Percentiles rank a stretch among this genome's conserved stretches.
Evolutionary conservation across 106 monocot species (phyloP).

Genomic region (Chionographis japonica): DNA sequence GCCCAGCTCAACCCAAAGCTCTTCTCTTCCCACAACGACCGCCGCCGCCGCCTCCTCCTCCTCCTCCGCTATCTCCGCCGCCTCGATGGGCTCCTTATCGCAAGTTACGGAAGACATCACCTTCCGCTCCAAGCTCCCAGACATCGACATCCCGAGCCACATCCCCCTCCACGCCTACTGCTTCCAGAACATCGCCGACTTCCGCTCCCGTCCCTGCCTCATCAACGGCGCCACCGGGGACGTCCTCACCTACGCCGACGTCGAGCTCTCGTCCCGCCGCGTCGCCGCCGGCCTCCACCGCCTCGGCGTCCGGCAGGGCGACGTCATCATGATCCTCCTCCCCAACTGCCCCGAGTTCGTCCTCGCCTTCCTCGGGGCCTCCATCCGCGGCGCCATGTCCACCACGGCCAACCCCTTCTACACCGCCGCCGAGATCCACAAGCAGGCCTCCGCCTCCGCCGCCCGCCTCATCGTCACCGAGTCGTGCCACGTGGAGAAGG

Average conservation of each 20-base stretch:
- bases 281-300: constrained; percentile 49
- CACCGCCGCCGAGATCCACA: constrained; percentile 64
- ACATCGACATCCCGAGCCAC: constrained; percentile 64
- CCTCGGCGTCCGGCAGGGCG: constrained; percentile 49
- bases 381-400: constrained; percentile 51
- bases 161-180: constrained; percentile 84
- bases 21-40: neutral
- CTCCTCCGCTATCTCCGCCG: neutral
- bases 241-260: constrained; percentile 46
- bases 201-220: constrained; percentile 53
- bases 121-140: constrained; percentile 81
- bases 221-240: constrained; percentile 57
- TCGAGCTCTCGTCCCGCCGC: constrained; percentile 37
- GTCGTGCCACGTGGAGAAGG: constrained; percentile 48
- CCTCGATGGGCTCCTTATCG: constrained; percentile 33
- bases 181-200: constrained; percentile 45
- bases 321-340: constrained; percentile 72
- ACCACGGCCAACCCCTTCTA: constrained; percentile 86
- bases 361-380: constrained; percentile 73
- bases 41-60: neutral
- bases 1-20: neutral
- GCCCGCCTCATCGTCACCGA: constrained; percentile 59
- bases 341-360: constrained; percentile 75
- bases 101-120: constrained; percentile 27
- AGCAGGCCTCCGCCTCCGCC: constrained; percentile 49